Evolutionary conservation across 2,329 filamentous ascomycete genomes (phyloP).

Genomic region (Rugonectria rugulosa): DNA sequence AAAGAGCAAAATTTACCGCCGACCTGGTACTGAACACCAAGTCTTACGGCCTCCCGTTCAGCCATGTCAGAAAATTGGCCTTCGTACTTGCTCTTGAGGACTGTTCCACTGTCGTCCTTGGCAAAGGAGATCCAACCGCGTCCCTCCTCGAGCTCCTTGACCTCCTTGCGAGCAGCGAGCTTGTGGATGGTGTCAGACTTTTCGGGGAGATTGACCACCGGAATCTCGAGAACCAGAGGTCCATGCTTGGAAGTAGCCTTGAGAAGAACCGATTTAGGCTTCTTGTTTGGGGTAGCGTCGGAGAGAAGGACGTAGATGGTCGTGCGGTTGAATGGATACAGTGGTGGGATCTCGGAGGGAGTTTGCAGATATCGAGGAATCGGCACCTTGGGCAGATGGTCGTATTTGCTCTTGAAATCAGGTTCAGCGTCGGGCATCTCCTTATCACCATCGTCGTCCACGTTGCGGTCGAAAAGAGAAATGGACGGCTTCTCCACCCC

Average conservation of each 20-base stretch:
- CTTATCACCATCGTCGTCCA: conserved; percentile 52
- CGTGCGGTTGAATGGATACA: conserved; percentile 73
- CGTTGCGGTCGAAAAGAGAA: conserved; percentile 65
- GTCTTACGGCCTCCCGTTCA: conserved; percentile 69
- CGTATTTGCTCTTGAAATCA: conserved; percentile 47
- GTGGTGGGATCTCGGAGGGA: conserved; percentile 66
- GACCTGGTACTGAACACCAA: conserved; percentile 72
- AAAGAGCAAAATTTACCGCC: conserved; percentile 77
- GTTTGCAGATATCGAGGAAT: conserved; percentile 69
- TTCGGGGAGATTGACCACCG: conserved; percentile 57
- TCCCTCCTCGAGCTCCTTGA: conserved; percentile 74
- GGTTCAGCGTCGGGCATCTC: conserved; percentile 34
- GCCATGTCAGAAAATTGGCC: conserved; percentile 66
- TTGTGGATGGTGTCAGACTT: conserved; percentile 69
- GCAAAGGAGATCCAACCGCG: conserved; percentile 70
- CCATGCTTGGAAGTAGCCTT: conserved; percentile 64
- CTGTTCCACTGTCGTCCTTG: conserved; percentile 52
- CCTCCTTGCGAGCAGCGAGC: conserved; percentile 72
- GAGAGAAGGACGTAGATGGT: conserved; percentile 72
- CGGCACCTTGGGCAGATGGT: conserved; percentile 60
- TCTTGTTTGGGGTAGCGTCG: conserved; percentile 50
- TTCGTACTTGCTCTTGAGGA: conserved; percentile 55
- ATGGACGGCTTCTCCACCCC: conserved; percentile 51
- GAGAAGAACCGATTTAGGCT: conserved; percentile 63
- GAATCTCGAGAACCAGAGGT: conserved; percentile 69